Conservation (phyloP, 768 basidiomycete genomes). For the Amanita polypyramis region DNA sequence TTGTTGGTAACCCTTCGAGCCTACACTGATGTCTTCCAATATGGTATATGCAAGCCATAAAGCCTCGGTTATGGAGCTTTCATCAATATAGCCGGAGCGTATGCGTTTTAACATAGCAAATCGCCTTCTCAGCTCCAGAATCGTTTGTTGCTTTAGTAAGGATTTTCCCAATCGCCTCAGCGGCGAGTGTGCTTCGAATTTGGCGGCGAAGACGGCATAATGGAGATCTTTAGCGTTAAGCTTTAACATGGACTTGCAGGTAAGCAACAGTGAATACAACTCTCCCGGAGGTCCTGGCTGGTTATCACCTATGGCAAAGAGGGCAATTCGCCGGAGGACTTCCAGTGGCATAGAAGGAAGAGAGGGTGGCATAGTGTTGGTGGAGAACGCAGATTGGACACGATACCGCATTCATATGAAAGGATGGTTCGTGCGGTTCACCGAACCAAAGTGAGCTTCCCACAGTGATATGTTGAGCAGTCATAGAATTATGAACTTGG, state of each 20-base stretch:
- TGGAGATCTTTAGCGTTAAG: constrained; percentile 20
- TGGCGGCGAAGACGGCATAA: constrained; percentile 30
- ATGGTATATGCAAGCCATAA: constrained; percentile 47
- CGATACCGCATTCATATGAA: neutral
- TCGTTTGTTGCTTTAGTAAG: constrained; percentile 21
- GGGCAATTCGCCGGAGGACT: constrained; percentile 24
- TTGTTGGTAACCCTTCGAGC: constrained; percentile 35
- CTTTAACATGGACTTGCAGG: constrained; percentile 21
- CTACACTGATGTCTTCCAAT: constrained; percentile 42
- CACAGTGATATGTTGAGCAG: neutral
- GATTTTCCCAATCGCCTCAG: constrained; percentile 24
- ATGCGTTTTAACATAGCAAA: constrained; percentile 35
- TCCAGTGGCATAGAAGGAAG: constrained; percentile 22
- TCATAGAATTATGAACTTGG: neutral
- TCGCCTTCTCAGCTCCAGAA: constrained; percentile 35
- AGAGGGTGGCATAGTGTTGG: constrained; percentile 21
- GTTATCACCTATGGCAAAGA: constrained; percentile 19
- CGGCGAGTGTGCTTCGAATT: constrained; percentile 38
- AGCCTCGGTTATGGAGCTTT: constrained; percentile 28
- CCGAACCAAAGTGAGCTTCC: neutral
- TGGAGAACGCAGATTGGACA: constrained; percentile 9
- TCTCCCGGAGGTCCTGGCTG: constrained; percentile 23
- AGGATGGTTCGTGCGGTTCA: neutral
- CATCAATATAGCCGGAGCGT: constrained; percentile 24
- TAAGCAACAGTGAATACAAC: constrained; percentile 20